Base-by-base conservation (phyloP, 805 yeast species). In the Candida michaelii region DNA sequence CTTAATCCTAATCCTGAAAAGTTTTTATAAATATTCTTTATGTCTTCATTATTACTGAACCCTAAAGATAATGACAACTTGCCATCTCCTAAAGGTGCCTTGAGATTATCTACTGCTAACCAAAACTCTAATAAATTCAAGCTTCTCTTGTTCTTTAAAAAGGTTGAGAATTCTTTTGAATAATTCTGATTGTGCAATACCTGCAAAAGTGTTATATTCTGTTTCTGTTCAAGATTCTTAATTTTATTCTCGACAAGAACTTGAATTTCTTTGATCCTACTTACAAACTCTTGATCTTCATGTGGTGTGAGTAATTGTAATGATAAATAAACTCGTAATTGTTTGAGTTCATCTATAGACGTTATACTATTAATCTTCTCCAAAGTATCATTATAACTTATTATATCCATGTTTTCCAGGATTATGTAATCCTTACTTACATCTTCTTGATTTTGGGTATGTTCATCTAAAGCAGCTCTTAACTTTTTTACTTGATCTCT, bases 401-500 rank as follows among this genome's bases (percentile, higher is more conserved):
- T 38, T n/a, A 45, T 39, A 34, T 47, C 54, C 52, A 47, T 47
- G 30, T 43, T 40, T 14, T 44, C 47, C 11, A 52, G 42, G 8
- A 51, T 46, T 4, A 48, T 49, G 24, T 40, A 49, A n/a, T 48
- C 39, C 36, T 45, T 45, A 15, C 30, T 48, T 5, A 43, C 3
- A 16, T 35, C 40, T 8, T 13, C 16, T 27, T 41, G 30, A 5
- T 40, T 38, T 23, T 40, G 41, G 1, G 85, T 71, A 53, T 89
- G 93, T 47, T 79, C 75, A 47, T 82, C 83, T 27, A 89, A 64
- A 1, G 87, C 85, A 16, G 75, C 79, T 46, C 95, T 65, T 16
- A 90, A 72, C 49, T 80, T 76, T 45, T 82, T 77, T 0, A 89
- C 95, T 53, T 86, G 88, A 27, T 76, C 76, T 42, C 89, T 68